Conservation (phyloP, 2,329 filamentous ascomycete genomes). For the Grosmannia penicillata region DNA sequence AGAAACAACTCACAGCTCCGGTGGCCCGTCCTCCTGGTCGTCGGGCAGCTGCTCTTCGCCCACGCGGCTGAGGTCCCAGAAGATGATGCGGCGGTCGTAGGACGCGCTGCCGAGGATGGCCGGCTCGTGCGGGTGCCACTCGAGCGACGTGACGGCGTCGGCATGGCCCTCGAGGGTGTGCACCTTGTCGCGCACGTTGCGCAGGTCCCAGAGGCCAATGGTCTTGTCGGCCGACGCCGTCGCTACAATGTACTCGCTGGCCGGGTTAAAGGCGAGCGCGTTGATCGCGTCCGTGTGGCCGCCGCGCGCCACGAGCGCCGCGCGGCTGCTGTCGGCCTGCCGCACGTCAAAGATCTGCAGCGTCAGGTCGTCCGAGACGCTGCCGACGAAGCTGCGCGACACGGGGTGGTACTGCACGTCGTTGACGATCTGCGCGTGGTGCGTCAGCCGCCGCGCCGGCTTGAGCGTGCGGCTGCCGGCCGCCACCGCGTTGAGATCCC, state of each 20-base stretch:
- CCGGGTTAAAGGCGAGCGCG: conserved; percentile 86
- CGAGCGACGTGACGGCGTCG: conserved; percentile 78
- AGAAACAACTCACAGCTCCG: conserved; percentile 53
- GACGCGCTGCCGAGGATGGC: conserved; percentile 80
- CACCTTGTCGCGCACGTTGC: conserved; percentile 78
- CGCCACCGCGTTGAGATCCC: conserved; percentile 66
- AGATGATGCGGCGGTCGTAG: conserved; percentile 85
- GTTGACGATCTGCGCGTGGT: conserved; percentile 86
- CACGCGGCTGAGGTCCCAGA: conserved; percentile 88
- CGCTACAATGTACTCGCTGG: conserved; percentile 76
- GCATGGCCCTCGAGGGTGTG: conserved; percentile 81
- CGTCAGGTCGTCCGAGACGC: conserved; percentile 87
- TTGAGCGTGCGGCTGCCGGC: conserved; percentile 17
- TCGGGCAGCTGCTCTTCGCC: conserved; percentile 92
- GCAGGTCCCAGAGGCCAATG: conserved; percentile 87
- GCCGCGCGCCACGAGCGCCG: conserved; percentile 52
- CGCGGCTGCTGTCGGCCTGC: conserved; percentile 45
- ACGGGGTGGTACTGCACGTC: conserved; percentile 92
- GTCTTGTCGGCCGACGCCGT: conserved; percentile 94
- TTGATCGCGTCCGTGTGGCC: conserved; percentile 92
- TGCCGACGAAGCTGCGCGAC: conserved; percentile 72
- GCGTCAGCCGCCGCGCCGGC: conserved; percentile 62
- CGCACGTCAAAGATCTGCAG: conserved; percentile 87
- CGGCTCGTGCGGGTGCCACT: conserved; percentile 88
- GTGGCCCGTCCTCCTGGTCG: conserved; percentile 86